Base-by-base conservation (phyloP, 2,329 filamentous ascomycete species). In the Zasmidium cellare region DNA sequence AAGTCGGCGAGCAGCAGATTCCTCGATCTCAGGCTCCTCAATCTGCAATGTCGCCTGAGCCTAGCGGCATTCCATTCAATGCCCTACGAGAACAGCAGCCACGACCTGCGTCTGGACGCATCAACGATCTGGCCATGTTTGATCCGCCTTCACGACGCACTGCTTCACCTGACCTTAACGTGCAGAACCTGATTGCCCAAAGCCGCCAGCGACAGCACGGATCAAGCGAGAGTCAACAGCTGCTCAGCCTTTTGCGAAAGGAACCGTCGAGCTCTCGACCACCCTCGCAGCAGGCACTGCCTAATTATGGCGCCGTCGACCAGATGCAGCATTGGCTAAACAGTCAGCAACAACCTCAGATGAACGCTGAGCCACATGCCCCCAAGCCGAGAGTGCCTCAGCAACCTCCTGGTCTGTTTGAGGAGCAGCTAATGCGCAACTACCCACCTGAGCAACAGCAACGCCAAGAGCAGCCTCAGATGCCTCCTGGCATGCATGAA, bases 161-260 rank as follows among this genome's bases (percentile, higher is more conserved):
- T 23, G 60, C 67, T 12, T 71, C 69, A 9, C 70, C 70, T 7
- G 69, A 71, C 55, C 58, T 68, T 28, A 72, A 68, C 51, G 65
- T 75, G 28, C 72, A 73, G 48, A 67, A 72, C 35, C 53, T 75
- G 41, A 69, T 73, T 61, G 77, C 74, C 38, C 71, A 71, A 46
- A 73, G 55, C 72, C 75, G 72, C 69, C 77, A 67, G 44, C 71
- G 75, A 48, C 60, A 71, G 9, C 69, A 71, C 70, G 87, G 83
- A 71, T 84, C 81, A 66, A 70, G 69, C 61, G 90, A 93, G 66
- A 85, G 88, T n/a, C 89, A 96, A 63, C 92, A 94, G 71, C 78
- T 96, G 50, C 90, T 96, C 75, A 89, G 87, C 60, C 81, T 96
- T 25, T 94, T 96, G 65, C 80, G 83, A 67, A 70, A 70, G 61